Evolutionary conservation across 1,284 basidiomycete genomes (phyloP).

Genomic region (Ustilago curta): DNA sequence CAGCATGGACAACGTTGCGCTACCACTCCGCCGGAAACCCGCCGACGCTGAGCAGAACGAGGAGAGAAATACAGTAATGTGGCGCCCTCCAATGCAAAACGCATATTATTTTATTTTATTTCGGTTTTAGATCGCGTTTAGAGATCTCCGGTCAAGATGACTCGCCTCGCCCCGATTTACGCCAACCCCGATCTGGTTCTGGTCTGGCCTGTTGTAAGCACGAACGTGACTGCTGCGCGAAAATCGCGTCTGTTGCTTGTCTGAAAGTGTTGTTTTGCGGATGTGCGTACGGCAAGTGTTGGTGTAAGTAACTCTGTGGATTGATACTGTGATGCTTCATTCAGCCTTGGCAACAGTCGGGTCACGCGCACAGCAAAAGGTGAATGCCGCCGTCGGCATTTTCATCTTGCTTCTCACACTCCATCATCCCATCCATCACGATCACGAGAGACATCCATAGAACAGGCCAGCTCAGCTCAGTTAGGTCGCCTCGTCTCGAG

Average conservation of each 20-base stretch:
- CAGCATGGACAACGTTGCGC: no score
- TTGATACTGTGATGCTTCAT: background rate
- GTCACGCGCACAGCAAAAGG: background rate
- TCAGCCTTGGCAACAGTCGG: background rate
- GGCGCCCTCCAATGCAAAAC: no score
- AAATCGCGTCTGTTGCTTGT: constrained; percentile 17
- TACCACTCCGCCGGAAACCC: no score
- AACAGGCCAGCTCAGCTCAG: background rate
- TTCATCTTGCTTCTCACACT: background rate
- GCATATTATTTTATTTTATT: no score
- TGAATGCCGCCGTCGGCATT: background rate
- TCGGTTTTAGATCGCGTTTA: no score
- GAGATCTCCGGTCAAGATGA: background rate
- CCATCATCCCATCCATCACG: background rate
- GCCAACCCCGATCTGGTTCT: constrained; percentile 4
- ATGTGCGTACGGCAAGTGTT: background rate
- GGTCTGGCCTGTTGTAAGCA: no score
- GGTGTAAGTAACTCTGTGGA: no score
- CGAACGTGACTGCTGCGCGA: constrained; percentile 41
- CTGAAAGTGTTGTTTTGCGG: constrained; percentile 9
- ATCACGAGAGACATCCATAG: background rate
- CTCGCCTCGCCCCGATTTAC: background rate
- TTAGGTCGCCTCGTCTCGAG: background rate
- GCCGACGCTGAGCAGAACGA: no score
- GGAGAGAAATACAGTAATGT: no score